These are phyloP conservation scores for Cladophialophora bantiana DNA, from an alignment of 2,329 filamentous ascomycete genomes.

Conservation along the genomic window DNA sequence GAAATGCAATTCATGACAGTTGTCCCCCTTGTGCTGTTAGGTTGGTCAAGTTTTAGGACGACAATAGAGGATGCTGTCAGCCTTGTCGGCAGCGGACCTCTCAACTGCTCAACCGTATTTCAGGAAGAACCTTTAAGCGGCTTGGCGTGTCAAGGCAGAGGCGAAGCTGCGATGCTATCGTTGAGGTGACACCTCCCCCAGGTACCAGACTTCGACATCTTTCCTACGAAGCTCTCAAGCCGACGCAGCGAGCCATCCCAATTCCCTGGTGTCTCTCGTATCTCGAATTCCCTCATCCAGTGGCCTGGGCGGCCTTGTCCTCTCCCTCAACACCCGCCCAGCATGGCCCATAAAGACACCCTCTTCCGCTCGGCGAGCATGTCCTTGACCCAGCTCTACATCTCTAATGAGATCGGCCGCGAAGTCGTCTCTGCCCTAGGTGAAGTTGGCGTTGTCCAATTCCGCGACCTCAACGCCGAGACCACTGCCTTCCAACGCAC, in stretches of 20 bases:
- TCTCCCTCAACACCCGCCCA: conserved; percentile 28
- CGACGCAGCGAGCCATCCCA: conserved; percentile 21
- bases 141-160: conserved; percentile 23
- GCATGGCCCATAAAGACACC: conserved; percentile 78
- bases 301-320: conserved; percentile 40
- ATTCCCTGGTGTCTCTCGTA: conserved; percentile 19
- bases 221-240: conserved; percentile 18
- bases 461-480: conserved; percentile 95
- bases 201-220: conserved; percentile 32
- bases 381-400: conserved; percentile 99
- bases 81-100: neutral
- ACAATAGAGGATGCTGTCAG: neutral
- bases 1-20: neutral
- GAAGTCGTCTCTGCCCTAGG: conserved; percentile 96
- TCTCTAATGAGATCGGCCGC: conserved; percentile 96
- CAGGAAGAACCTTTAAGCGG: conserved; percentile 21
- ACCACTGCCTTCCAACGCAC: conserved; percentile 95
- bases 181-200: conserved; percentile 14
- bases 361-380: conserved; percentile 99
- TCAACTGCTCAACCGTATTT: conserved; percentile 4
- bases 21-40: neutral
- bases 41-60: neutral
- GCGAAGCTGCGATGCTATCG: conserved; percentile 29
- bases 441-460: conserved; percentile 95
- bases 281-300: neutral